phyloP scores from a whole-genome alignment of 2,329 filamentous ascomycete species.

The Phaeosphaeria sp. region DNA sequence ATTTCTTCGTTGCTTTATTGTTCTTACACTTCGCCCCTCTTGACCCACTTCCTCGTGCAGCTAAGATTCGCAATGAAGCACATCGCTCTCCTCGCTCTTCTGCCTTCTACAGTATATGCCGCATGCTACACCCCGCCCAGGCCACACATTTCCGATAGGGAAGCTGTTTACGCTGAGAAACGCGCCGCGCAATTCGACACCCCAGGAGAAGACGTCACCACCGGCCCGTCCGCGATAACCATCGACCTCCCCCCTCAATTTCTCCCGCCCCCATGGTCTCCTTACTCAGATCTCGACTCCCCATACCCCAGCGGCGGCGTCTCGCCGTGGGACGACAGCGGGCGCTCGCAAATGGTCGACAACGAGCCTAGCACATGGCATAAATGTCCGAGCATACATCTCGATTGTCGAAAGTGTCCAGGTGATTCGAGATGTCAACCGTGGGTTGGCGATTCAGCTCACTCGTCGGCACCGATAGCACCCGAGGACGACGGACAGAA shows the following conservation, averaged over 20 bases:
- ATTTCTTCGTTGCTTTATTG: not conserved
- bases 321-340: slow-evolving; percentile 15
- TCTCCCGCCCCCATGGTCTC: slow-evolving; percentile 14
- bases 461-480: not conserved
- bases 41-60: not conserved
- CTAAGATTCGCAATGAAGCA: not conserved
- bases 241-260: slow-evolving; percentile 7
- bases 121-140: not conserved
- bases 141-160: not conserved
- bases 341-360: slow-evolving; percentile 19
- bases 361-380: slow-evolving; percentile 7
- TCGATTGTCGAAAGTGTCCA: slow-evolving; percentile 21
- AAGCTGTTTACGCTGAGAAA: not conserved
- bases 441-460: not conserved
- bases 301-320: slow-evolving; percentile 13
- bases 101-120: not conserved
- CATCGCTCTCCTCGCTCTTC: not conserved
- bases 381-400: slow-evolving; percentile 8
- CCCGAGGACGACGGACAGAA: slow-evolving; percentile 1
- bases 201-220: not conserved
- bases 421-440: slow-evolving; percentile 11
- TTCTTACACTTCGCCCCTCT: not conserved
- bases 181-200: not conserved
- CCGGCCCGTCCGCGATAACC: not conserved
- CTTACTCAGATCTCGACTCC: slow-evolving; percentile 9